Base-by-base conservation (phyloP, 2,329 filamentous ascomycete genomes). In the Fusarium staphyleae region DNA sequence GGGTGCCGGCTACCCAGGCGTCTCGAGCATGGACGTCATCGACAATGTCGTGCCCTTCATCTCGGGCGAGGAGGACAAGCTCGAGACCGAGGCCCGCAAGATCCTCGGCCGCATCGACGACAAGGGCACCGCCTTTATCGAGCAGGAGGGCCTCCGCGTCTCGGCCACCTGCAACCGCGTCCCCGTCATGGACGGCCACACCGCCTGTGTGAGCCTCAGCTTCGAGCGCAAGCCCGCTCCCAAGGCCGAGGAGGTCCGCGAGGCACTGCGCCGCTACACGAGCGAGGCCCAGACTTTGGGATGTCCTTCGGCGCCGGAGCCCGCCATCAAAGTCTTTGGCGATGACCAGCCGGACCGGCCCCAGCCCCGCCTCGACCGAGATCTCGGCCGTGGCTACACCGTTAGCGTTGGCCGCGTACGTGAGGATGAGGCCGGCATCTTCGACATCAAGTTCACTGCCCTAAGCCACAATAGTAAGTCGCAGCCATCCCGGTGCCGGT, bases 21-120 rank as follows among this genome's bases (percentile, higher is more conserved):
- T 98, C 32, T 88, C 89, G 71, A 90, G 85, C 75, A 96, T 98
- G 92, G 95, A 98, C 75, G 89, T 98, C 56, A 78, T 98, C 57
- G 95, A 98, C 78, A 98, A 98, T 71, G 89, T 98, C 2, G 91
- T 99, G 36, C 95, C 95, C 8, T 97, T 86, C 75, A 99, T 98
- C 72, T 82, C 84, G 1, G 93, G 93, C 52, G 95, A 98, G 77
- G 95, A 98, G 75, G 93, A 96, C 75, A 98, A 98, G 80, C 85
- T 98, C 24, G 91, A 96, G 79, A 90, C 89, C 3, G 95, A 98
- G 76, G 93, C 95, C 2, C 89, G 90, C 68, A 98, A 98, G 84
- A 98, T 98, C 66, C 82, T 98, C 3, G 93, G 95, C 45, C 74
- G 74, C 28, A 78, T 97, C 66, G 91, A 91, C 68, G 75, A 76